These are phyloP conservation scores for Echites panduratus DNA, from an alignment of 257 asterid species.

Conservation along the genomic window DNA sequence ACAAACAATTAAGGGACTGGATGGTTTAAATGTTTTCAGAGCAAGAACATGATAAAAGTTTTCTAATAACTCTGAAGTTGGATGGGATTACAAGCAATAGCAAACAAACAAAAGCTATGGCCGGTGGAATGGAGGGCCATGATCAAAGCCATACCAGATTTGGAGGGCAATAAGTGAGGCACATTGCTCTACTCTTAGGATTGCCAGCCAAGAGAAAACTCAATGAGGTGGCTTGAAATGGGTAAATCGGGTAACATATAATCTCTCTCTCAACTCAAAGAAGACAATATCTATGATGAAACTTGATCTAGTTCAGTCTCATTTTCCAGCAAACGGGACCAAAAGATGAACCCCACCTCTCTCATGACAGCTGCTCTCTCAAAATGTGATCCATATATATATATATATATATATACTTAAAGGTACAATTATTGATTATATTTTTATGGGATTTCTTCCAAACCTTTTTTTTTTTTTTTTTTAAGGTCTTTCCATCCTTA, in stretches of 20 bases:
- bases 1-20: not conserved
- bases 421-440: slow-evolving; percentile 47
- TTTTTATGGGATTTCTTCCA: slow-evolving; percentile 26
- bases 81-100: not conserved
- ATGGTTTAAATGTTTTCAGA: not conserved
- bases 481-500: slow-evolving; percentile 32
- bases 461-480: slow-evolving; percentile 16
- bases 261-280: slow-evolving; percentile 24
- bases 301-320: slow-evolving; percentile 16
- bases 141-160: not conserved
- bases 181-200: slow-evolving; percentile 19
- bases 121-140: not conserved
- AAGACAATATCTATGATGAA: slow-evolving; percentile 40
- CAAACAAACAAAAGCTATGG: not conserved
- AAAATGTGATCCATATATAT: slow-evolving; percentile 35
- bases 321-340: slow-evolving; percentile 31
- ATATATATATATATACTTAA: slow-evolving; percentile 21
- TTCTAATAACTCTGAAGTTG: not conserved
- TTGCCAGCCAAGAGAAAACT: slow-evolving; percentile 44
- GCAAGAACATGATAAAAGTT: not conserved
- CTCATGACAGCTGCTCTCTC: slow-evolving; percentile 43
- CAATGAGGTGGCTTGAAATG: slow-evolving; percentile 14
- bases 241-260: slow-evolving; percentile 30
- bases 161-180: slow-evolving; percentile 17
- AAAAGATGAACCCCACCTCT: slow-evolving; percentile 45